Percentiles rank a stretch among this genome's conserved stretches.
phyloP scores from a whole-genome alignment of 2,329 filamentous ascomycete species.

The Sarocladium kiliense region DNA sequence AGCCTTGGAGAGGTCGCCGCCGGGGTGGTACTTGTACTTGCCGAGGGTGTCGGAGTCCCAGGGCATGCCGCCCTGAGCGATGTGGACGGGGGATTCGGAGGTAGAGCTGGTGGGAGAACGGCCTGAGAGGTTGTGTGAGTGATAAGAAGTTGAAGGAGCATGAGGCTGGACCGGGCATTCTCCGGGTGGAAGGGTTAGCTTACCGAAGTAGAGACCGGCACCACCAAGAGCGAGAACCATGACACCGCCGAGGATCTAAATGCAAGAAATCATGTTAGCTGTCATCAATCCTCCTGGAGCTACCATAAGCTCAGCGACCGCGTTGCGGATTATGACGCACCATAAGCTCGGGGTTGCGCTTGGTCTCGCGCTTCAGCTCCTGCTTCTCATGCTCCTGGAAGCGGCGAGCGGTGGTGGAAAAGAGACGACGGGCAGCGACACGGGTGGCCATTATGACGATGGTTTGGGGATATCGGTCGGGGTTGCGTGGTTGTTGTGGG shows the following conservation, averaged over 20 bases:
- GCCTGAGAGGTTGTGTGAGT: conserved; percentile 34
- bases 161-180: too few species aligned
- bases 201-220: conserved; percentile 87
- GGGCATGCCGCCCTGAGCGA: conserved; percentile 72
- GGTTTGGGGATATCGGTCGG: conserved; percentile 9
- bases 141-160: neutral
- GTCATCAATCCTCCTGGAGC: conserved; percentile 2
- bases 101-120: conserved; percentile 78
- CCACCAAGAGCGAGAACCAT: conserved; percentile 86
- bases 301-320: neutral
- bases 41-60: conserved; percentile 70
- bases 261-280: conserved; percentile 13
- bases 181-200: too few species aligned
- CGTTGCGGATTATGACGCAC: conserved; percentile 32
- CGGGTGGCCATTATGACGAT: conserved; percentile 48
- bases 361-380: conserved; percentile 52
- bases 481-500: conserved; percentile 7
- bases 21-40: conserved; percentile 78
- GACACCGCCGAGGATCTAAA: conserved; percentile 80
- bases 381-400: conserved; percentile 38
- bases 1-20: conserved; percentile 69
- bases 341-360: conserved; percentile 45
- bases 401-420: conserved; percentile 49
- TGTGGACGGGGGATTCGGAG: conserved; percentile 70
- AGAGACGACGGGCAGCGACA: conserved; percentile 46